phyloP scores from a whole-genome alignment of 345 rosid species.

The Rubroshorea leprosula region DNA sequence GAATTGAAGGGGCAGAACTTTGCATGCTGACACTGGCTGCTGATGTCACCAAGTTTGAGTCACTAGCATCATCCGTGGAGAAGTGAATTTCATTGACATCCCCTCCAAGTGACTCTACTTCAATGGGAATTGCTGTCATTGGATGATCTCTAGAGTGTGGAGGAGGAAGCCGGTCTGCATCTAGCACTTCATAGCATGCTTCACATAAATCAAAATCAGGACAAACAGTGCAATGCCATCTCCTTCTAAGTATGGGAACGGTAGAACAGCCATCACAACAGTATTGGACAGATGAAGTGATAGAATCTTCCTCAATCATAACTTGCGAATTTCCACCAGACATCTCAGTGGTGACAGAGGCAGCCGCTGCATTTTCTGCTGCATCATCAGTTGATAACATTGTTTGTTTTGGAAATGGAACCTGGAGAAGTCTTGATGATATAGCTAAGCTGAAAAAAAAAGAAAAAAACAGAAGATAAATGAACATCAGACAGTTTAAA shows the following conservation, averaged over 20 bases:
- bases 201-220: conserved; percentile 98
- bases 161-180: conserved; percentile 75
- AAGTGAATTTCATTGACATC: conserved; percentile 77
- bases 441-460: conserved; percentile 77
- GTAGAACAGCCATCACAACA: conserved; percentile 99
- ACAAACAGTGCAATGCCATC: conserved; percentile 99
- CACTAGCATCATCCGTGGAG: conserved; percentile 63
- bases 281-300: conserved; percentile 92
- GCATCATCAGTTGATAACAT: conserved; percentile 80
- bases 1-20: conserved; percentile 85
- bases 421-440: conserved; percentile 97
- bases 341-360: conserved; percentile 51
- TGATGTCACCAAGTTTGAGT: conserved; percentile 46
- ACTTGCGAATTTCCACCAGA: conserved; percentile 64
- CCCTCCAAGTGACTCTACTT: conserved; percentile 80
- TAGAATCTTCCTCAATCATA: conserved; percentile 94
- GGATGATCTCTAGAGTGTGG: conserved; percentile 96
- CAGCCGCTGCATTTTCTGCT: conserved; percentile 51
- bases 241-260: conserved; percentile 85
- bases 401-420: conserved; percentile 97
- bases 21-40: conserved; percentile 38
- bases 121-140: conserved; percentile 94
- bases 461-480: conserved; percentile 9
- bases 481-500: background rate
- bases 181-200: conserved; percentile 86